Evolutionary conservation across 2,329 filamentous ascomycete genomes (phyloP), one percentile per base, ranked within the genome.

Genomic region (Fusarium transvaalense): DNA sequence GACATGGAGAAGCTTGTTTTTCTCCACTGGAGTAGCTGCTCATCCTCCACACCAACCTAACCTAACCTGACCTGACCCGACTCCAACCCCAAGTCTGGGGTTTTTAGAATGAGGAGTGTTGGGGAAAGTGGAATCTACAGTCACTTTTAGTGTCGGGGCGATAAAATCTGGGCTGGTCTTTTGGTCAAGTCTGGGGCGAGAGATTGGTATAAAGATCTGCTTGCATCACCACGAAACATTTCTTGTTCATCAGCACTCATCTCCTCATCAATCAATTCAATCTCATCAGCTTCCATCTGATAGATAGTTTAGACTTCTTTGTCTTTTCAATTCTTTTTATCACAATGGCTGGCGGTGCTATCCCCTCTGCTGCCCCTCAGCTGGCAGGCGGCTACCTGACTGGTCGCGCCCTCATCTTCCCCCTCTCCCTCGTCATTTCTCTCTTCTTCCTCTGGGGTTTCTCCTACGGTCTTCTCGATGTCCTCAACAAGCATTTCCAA

Each of bases 391-490:
- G 71, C 53, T 72, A 71, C 64, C 48, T 73, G 10, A 74, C 37
- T 3, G 71, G 71, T 32, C 71, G 71, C 43, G 71, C 69, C 8
- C 71, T 73, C 19, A 82, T 92, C 56, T 86, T 85, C 62, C 91
- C 91, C 6, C 83, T 92, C 54, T 81, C 82, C 64, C 83, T 93
- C n/a, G 80, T 82, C 66, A 84, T 82, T 50, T 76, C 81, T 45
- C 76, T 83, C 46, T 83, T 83, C 75, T 83, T 83, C 73, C 78
- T 83, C 60, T 83, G 81, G 82, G 82, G 81, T 15, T 82, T 83
- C 73, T 80, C 78, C 54, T 83, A 82, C 66, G 80, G 82, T 53
- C 75, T 83, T 41, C 77, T 83, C 62, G 80, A 82, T 74, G 82
- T 83, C 45, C 80, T 85, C 69, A 85, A 85, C 78, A 79, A 80